phyloP scores from a whole-genome alignment of 768 basidiomycete species.

The Trametes cinnabarina region DNA sequence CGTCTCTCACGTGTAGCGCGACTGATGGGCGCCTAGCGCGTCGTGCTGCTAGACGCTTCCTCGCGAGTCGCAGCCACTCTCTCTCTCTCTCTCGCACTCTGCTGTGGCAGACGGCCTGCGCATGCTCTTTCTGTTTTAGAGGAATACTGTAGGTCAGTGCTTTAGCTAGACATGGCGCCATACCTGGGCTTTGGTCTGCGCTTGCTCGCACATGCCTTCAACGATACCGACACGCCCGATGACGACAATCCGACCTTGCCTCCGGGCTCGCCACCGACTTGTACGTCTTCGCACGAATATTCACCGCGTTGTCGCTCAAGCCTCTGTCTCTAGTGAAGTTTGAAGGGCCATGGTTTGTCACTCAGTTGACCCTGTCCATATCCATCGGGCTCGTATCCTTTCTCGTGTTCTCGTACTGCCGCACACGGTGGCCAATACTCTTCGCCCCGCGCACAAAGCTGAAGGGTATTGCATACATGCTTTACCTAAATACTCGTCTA shows the following conservation, averaged over 20 bases:
- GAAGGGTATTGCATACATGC: slow-evolving; percentile 65
- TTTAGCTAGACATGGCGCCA: background rate
- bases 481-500: background rate
- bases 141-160: background rate
- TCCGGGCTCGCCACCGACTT: slow-evolving; percentile 63
- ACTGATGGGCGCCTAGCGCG: slow-evolving; percentile 13
- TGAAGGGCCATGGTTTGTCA: slow-evolving; percentile 94
- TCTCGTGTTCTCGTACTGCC: slow-evolving; percentile 83
- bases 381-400: slow-evolving; percentile 79
- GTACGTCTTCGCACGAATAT: slow-evolving; percentile 36
- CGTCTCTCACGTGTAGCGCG: slow-evolving; percentile 19
- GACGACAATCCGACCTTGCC: slow-evolving; percentile 32
- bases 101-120: slow-evolving; percentile 8
- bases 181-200: background rate
- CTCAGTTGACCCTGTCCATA: slow-evolving; percentile 78
- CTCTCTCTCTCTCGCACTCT: background rate
- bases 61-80: background rate
- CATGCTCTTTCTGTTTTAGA: background rate
- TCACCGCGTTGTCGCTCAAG: background rate
- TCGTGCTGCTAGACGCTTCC: slow-evolving; percentile 3
- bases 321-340: slow-evolving; percentile 55
- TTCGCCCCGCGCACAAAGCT: slow-evolving; percentile 94
- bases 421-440: slow-evolving; percentile 84
- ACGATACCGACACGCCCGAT: slow-evolving; percentile 6
- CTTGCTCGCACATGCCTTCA: slow-evolving; percentile 2